Base-by-base conservation (phyloP, 1,284 basidiomycete genomes). In the Boletellus deceptivus region DNA sequence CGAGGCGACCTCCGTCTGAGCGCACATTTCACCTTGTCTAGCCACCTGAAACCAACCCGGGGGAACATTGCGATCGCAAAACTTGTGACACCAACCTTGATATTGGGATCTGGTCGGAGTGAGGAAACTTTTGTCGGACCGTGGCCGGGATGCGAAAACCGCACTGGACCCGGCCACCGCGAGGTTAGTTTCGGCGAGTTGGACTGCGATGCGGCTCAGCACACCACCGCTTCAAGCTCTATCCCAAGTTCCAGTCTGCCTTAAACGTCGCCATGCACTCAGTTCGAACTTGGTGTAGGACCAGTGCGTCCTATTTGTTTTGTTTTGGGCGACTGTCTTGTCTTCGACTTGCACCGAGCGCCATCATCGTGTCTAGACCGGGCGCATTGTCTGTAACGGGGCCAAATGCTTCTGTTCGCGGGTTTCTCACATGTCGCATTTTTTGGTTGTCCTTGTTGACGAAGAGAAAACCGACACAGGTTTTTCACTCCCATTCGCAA, bases 361-460 rank as follows among this genome's bases (percentile, higher is more conserved):
- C 22, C 22, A 22, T 22, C 22, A 22, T 22, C 22, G 5, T 31
- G 17, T 18, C 16, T 4, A 5, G 22, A 43, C 25, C 8, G 25
- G 16, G 51, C 27, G 34, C 50, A 17, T 24, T 17, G 17, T 54
- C 31, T 59, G 75, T 27, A 63, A 75, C 58, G 29, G 29, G 29
- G 65, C 67, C 6, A 59, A 56, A 18, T 67, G 68, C 5, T 20
- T 43, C 39, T 20, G 35, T 36, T 47, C 29, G 29, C 49, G 40
- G 9, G 27, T 77, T 72, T 57, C 65, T 80, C 6, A 27, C 16
- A 22, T 9, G 3, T 53, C 66, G 33, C 70, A 73, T 33, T 80
- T 77, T 9, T 64, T 82, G n/a, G 74, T 79, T 49, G 75, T 82
- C 50, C 70, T 77, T 37, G 75, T 83, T 46, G 76, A 83, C 55